Evolutionary conservation across 495 filamentous ascomycete genomes (phyloP).

Genomic region (Lepidopterella palustris): DNA sequence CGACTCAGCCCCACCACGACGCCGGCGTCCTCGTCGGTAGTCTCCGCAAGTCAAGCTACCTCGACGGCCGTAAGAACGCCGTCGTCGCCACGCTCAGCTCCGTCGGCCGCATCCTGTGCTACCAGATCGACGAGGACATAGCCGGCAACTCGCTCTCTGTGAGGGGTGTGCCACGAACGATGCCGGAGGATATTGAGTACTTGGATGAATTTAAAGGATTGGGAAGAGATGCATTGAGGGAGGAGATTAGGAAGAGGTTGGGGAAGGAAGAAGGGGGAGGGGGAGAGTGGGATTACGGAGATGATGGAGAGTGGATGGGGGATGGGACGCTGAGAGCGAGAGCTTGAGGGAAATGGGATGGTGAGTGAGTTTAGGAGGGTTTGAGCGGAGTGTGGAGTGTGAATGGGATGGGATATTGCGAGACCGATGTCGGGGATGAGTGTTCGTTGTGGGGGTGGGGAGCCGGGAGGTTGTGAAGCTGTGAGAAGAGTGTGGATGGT

Average conservation of each 20-base stretch:
- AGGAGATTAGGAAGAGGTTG: not conserved
- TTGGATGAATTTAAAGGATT: not conserved
- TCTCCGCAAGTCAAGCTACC: not conserved
- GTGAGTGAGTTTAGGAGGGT: too few species aligned
- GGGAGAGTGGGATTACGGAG: too few species aligned
- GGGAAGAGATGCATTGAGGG: not conserved
- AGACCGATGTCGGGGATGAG: too few species aligned
- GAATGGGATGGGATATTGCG: too few species aligned
- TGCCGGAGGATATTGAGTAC: not conserved
- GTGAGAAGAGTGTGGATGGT: too few species aligned
- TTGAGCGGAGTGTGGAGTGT: too few species aligned
- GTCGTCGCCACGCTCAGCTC: not conserved
- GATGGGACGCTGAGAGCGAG: too few species aligned
- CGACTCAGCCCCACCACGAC: not conserved
- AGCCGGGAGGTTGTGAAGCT: too few species aligned
- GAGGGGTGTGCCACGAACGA: not conserved
- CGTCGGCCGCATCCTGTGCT: not conserved
- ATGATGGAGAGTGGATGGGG: too few species aligned
- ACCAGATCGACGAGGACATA: not conserved
- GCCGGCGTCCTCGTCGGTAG: not conserved
- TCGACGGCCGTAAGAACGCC: not conserved
- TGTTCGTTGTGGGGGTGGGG: too few species aligned
- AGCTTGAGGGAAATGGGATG: too few species aligned
- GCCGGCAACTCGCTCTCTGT: not conserved
- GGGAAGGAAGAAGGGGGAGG: too few species aligned